Evolutionary conservation across 495 filamentous ascomycete species (phyloP), one percentile per base, ranked within the genome.

Genomic region (Penicillium tannophilum): DNA sequence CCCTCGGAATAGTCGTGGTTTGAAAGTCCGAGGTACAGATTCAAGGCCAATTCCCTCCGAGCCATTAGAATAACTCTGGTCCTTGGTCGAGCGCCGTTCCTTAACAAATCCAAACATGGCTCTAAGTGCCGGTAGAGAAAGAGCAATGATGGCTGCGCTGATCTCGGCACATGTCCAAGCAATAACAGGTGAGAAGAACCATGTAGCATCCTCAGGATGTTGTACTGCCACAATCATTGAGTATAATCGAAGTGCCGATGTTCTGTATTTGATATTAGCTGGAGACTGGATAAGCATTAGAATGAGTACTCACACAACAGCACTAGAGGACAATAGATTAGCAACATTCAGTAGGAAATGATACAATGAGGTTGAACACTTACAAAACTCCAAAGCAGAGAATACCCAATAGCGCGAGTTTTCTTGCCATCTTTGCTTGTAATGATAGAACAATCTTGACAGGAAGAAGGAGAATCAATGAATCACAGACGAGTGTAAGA

Each of bases 101-200:
- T 33, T 55, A 12, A 56, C 41, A 30, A 63, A 47, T 23, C 47
- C 61, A n/a, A 63, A 60, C 6, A 60, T 43, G 26, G 53, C 58
- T 36, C 58, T 54, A 6, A 66, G 45, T 0, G 66, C 55, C 3
- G 63, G 61, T 10, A 69, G 50, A 6, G 63, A 69, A 11, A 69
- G 55, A 4, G 61, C 66, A 43, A 66, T 54, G 9, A 66, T 69
- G 6, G 45, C 56, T 24, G 61, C 44, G 39, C 52, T 55, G 43
- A 64, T 48, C 23, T 69, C 63, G 7, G 61, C 52, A 19, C 46
- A 28, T 6, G 61, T 52, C 63, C 63, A 64, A 8, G 49, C 59
- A 36, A 69, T 55, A 10, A 69, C 63, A 4, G 50, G 46, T 4
- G 63, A 66, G 51, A 69, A 62, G 23, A 62, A 66, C 63, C 63